Base-by-base conservation (phyloP, 371 early-diverging fungal genomes). In the Mortierella sp. region DNA sequence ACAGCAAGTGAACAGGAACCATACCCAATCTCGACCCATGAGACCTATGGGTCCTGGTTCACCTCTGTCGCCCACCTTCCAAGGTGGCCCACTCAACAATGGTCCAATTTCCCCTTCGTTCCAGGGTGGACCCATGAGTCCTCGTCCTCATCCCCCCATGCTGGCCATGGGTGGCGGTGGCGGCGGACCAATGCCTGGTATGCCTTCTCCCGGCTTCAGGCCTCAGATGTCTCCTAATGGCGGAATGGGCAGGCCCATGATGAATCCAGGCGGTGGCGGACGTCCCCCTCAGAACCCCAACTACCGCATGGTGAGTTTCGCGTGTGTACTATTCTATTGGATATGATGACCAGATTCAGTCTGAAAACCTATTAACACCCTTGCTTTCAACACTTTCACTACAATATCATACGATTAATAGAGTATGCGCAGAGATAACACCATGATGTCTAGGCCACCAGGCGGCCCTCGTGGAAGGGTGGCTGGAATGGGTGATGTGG, bases 371-470 rank as follows among this genome's bases (percentile, higher is more conserved):
- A 2, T 11, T 67, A 40, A 67, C 43, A 24, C 37, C 37, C 34
- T 11, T 24, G n/a, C 11, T 37, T 40, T 24, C 10, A 6, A 6
- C 24, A 3, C 10, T 40, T 0, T 10, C 3, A 67, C 24, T 34
- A 21, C 4, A 24, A 37, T 34, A 4, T 34, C 2, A 2, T 16
- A 71, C 24, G 51, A 53, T 19, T 0, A 37, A 44, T 48, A 85
- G 86, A 86, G 86, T 34, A 86, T 86, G 86, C 79, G 86, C 26
- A 51, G 86, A 46, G 69, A 76, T 26, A 86, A 82, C 72, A 82
- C 82, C 34, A 19, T 78, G 57, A 69, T 55, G 28, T 69, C 46
- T 43, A 67, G 73, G 54, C 55, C 74, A 13, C 55, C 74, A 21
- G 73, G 77, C 1, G 51, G 72, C 40, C 72, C 79, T 48, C 75